Percentiles rank a stretch among this genome's conserved stretches.
Evolutionary conservation across 371 early-diverging fungal species (phyloP).

Genomic region (Smittium mucronatum): DNA sequence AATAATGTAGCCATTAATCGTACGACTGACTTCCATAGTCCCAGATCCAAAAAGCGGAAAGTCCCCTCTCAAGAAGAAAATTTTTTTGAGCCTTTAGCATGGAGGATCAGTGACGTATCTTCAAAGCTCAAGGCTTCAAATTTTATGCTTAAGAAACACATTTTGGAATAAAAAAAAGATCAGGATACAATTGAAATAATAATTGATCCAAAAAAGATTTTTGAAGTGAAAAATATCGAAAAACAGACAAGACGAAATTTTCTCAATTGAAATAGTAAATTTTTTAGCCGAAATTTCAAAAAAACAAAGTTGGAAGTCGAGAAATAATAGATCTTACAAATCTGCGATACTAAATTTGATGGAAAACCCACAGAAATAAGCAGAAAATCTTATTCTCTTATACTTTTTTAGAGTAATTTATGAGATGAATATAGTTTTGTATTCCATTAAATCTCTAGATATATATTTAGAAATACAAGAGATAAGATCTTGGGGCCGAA

Average conservation of each 20-base stretch:
- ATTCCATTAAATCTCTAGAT: neutral
- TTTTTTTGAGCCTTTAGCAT: neutral
- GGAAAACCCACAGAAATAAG: neutral
- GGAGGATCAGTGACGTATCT: neutral
- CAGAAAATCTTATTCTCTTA: neutral
- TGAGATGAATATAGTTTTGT: neutral
- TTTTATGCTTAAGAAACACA: neutral
- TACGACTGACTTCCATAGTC: neutral
- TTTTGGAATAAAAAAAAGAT: neutral
- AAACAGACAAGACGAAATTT: neutral
- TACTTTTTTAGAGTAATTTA: neutral
- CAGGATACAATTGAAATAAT: neutral
- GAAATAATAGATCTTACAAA: neutral
- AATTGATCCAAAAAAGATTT: neutral
- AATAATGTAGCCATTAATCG: neutral
- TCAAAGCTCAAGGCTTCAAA: neutral
- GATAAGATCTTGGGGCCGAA: neutral
- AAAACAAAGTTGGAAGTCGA: neutral
- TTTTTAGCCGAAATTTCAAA: neutral
- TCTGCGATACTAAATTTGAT: neutral
- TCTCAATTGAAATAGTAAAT: neutral
- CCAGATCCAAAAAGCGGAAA: neutral
- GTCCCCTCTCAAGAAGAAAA: neutral
- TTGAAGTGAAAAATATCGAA: neutral
- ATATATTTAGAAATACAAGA: neutral